Conservation (phyloP, 352 stramenopile species). For the Phytophthora melonis region DNA sequence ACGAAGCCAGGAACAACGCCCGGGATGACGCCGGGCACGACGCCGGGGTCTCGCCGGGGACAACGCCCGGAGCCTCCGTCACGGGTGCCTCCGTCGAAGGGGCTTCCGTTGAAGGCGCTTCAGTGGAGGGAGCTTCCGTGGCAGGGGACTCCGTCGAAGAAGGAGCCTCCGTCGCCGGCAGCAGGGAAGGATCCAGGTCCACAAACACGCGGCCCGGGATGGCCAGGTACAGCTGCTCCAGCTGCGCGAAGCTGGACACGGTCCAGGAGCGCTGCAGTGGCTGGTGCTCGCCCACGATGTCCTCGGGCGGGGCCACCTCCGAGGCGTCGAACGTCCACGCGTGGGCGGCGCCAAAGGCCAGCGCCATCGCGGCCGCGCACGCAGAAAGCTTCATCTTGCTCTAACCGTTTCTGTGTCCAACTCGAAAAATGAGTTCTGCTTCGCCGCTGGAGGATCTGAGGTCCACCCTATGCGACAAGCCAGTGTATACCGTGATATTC, state of each 20-base stretch:
- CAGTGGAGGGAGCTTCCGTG: constrained; percentile 14
- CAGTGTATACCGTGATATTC: background rate
- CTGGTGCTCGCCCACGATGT: constrained; percentile 51
- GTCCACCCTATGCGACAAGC: constrained; percentile 33
- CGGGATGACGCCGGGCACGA: constrained; percentile 13
- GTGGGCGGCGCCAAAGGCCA: constrained; percentile 23
- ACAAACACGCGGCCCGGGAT: constrained; percentile 69
- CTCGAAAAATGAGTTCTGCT: constrained; percentile 22
- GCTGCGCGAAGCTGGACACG: constrained; percentile 49
- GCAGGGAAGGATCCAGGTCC: constrained; percentile 48
- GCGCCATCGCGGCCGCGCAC: constrained; percentile 27
- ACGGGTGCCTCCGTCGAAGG: constrained; percentile 6
- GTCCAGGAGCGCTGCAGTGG: constrained; percentile 52
- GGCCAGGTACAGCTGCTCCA: constrained; percentile 59
- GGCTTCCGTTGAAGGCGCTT: constrained; percentile 14
- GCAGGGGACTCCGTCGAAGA: constrained; percentile 14
- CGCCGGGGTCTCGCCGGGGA: constrained; percentile 25
- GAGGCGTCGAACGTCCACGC: constrained; percentile 50
- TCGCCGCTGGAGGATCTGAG: constrained; percentile 17
- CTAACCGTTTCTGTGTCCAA: constrained; percentile 7
- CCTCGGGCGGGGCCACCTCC: constrained; percentile 35
- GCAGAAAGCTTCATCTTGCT: constrained; percentile 40
- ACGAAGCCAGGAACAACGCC: constrained; percentile 19
- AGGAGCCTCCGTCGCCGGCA: constrained; percentile 32
- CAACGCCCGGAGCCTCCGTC: constrained; percentile 20